Percentiles rank a stretch among this genome's conserved stretches.
phyloP scores from a whole-genome alignment of 495 filamentous ascomycete species.

The Xylaria palmicola region DNA sequence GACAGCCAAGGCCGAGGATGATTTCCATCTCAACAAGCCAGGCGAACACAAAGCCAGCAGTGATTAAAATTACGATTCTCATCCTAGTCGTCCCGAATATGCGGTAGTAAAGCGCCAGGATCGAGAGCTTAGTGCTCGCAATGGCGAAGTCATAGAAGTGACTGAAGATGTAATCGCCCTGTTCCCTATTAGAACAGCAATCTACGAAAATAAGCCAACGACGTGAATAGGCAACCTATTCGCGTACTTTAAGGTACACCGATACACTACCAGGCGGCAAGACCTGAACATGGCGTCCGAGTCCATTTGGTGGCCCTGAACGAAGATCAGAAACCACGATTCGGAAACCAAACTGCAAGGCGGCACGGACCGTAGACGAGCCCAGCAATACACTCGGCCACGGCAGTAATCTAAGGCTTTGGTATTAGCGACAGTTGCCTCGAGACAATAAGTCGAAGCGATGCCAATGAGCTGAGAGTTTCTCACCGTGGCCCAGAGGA shows the following conservation, averaged over 20 bases:
- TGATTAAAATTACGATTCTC: constrained; percentile 16
- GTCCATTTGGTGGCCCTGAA: constrained; percentile 22
- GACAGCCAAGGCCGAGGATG: constrained; percentile 29
- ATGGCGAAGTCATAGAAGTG: constrained; percentile 34
- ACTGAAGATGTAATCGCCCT: constrained; percentile 33
- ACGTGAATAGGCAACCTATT: not conserved
- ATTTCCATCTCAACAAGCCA: constrained; percentile 32
- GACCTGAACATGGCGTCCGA: constrained; percentile 28
- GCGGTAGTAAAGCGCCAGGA: constrained; percentile 29
- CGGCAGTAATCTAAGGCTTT: constrained; percentile 17
- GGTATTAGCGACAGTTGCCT: not conserved
- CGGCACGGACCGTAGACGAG: constrained; percentile 24
- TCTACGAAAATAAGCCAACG: not conserved
- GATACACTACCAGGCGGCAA: constrained; percentile 9
- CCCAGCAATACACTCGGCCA: constrained; percentile 26
- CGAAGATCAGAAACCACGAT: not conserved
- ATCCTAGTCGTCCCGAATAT: constrained; percentile 23
- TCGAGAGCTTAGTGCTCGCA: constrained; percentile 31
- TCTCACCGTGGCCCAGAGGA: constrained; percentile 29
- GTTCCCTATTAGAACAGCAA: not conserved
- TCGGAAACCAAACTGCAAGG: not conserved
- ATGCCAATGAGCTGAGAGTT: not conserved
- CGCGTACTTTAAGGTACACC: constrained; percentile 22
- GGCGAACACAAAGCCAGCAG: constrained; percentile 17
- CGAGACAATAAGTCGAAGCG: not conserved